These are phyloP conservation scores for Prunus mongolica DNA, from an alignment of 306 rosid species.

Conservation along the genomic window DNA sequence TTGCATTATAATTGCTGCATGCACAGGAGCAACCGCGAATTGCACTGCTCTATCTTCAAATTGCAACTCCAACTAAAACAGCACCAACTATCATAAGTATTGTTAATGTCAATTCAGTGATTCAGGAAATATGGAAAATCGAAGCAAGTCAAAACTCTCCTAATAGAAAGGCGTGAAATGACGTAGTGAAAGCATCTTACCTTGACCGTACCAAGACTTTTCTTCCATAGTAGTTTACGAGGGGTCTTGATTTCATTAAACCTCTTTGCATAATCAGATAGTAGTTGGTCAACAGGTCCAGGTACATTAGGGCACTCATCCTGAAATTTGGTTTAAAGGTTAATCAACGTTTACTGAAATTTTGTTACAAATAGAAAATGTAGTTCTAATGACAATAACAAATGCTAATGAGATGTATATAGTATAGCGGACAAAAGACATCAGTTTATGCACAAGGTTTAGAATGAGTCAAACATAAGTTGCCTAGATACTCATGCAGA, in stretches of 20 bases:
- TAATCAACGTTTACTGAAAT: too few species aligned
- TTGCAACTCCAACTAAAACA: slow-evolving; percentile 75
- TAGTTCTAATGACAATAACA: too few species aligned
- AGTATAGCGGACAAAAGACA: too few species aligned
- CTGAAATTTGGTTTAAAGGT: slow-evolving; percentile 38
- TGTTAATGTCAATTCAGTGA: neutral
- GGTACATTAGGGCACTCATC: slow-evolving; percentile 80
- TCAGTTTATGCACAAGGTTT: too few species aligned
- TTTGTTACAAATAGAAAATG: too few species aligned
- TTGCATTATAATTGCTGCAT: slow-evolving; percentile 79
- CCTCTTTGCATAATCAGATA: slow-evolving; percentile 81
- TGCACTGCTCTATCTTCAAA: slow-evolving; percentile 79
- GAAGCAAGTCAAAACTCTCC: neutral
- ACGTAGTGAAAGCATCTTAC: slow-evolving; percentile 32
- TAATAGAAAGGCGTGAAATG: neutral
- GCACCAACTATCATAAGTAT: slow-evolving; percentile 5
- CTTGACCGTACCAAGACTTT: slow-evolving; percentile 87
- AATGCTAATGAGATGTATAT: too few species aligned
- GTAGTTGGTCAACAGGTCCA: slow-evolving; percentile 67
- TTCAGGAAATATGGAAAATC: neutral
- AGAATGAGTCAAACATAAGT: neutral
- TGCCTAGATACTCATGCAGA: neutral
- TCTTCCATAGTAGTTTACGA: slow-evolving; percentile 77
- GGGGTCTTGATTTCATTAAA: slow-evolving; percentile 94
- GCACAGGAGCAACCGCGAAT: slow-evolving; percentile 77